Evolutionary conservation across 345 rosid species (phyloP), one percentile per base, ranked within the genome.

Genomic region (Eucalyptus sp.): DNA sequence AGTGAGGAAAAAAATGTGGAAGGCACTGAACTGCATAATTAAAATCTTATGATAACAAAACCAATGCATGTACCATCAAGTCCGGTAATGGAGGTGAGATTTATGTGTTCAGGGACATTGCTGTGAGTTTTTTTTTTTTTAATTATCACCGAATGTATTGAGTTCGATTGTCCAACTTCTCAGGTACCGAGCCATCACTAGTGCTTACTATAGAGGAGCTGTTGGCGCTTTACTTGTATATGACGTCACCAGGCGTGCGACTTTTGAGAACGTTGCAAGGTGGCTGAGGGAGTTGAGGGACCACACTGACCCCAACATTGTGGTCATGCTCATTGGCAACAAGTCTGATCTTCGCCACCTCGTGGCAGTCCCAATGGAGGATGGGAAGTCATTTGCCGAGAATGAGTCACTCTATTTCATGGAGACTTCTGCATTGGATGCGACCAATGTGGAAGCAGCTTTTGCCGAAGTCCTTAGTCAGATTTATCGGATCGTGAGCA

Each of bases 151-250:
- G 15, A 31, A 41, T 29, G 1, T 50, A 58, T n/a, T 64, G 46
- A 51, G 29, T 62, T 66, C 41, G 43, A 56, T 87, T n/a, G 60
- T 76, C 87, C 49, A 56, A 44, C 87, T 84, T 86, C 89, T 17
- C 80, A 94, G 94, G 89, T 94, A 94, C 51, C 94, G 94, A 43
- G 95, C 95, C 84, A 94, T 94, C 88, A 94, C 95, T 41, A 94
- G 94, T 86, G 95, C 95, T 62, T 94, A 94, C 91, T 94, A 94
- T 89, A 90, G 94, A 80, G 95, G 95, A 68, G 95, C 95, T 16
- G 94, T 94, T 16, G 95, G 95, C 25, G 95, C 95, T 83, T 90
- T 94, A 87, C 94, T 94, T 54, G 95, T 93, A 3, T 94, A 94
- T 50, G 95, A 94, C 31, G 94, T 94, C 60, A 94, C 95, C 50